Evolutionary conservation across 116 monocot genomes (phyloP).

Genomic region (Cymodocea nodosa): DNA sequence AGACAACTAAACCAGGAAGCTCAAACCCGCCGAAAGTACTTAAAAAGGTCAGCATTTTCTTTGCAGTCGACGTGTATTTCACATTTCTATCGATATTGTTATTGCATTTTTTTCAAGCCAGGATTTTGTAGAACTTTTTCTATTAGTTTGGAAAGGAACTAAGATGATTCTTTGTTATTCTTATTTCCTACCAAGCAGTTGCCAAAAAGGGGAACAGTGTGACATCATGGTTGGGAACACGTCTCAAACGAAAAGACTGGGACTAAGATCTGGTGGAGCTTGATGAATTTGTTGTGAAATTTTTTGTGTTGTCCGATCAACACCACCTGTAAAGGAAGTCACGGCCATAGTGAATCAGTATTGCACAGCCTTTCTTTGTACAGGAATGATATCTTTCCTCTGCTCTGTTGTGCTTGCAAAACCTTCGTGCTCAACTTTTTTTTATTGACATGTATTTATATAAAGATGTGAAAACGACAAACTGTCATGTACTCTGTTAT

Average conservation of each 20-base stretch:
- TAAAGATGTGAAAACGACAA: too few species aligned
- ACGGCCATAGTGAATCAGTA: background rate
- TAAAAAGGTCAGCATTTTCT: slow-evolving; percentile 12
- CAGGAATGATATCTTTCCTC: background rate
- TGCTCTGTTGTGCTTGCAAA: background rate
- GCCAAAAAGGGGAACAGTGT: slow-evolving; percentile 4
- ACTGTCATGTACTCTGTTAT: too few species aligned
- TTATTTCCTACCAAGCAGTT: background rate
- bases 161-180: background rate
- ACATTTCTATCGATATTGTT: background rate
- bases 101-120: background rate
- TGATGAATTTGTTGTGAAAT: background rate
- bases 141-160: background rate
- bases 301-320: background rate
- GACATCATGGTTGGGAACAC: background rate
- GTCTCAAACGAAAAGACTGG: background rate
- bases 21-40: background rate
- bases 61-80: background rate
- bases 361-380: background rate
- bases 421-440: too few species aligned
- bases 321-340: background rate
- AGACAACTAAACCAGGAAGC: background rate
- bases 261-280: background rate
- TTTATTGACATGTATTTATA: too few species aligned
- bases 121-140: background rate